Base-by-base conservation (phyloP, 176 grass and related monocot genomes). In the Luzula sylvatica region DNA sequence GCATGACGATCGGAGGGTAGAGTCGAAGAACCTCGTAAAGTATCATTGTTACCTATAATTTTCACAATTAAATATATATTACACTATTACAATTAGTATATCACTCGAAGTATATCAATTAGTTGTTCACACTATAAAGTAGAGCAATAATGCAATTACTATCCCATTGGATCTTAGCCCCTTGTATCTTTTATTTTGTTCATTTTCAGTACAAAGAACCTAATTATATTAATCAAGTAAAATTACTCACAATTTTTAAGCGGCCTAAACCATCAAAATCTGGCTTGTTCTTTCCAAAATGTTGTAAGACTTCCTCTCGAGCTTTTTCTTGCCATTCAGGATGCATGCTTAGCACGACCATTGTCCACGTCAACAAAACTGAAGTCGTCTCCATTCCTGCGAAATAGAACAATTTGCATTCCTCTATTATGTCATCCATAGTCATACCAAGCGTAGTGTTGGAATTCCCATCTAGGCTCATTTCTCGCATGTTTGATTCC, bases 361-460 rank as follows among this genome's bases (percentile, higher is more conserved):
- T 46, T 20, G 65, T 68, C 65, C 65, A 68, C 19, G 48, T 68
- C 0, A 68, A 8, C 13, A 68, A 55, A 15, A 56, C 29, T 17
- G 65, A 45, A 11, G 65, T 87, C 15, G 83, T 87, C 73, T 94
- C 83, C 55, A 83, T 75, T 38, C 83, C 83, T 1, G 76, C 88
- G 43, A 68, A 68, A 40, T 68, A 68, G 17, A 68, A 68, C 25
- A 68, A 19, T 11, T 44, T 55, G 73, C 88, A 95, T 68, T 95
- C 83, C 26, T 75, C 72, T 8, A 95, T 88, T 19, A 95, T 47
- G 2, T 47, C 86, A 21, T 85, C 76, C 2, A 64, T 80, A 0
- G 76, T 71, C 57, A 90, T 73, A 8, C 78, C 70, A 28, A 65
- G 30, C 6, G 35, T 74, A 20, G 71, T 61, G 4, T 47, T 47